phyloP scores from a whole-genome alignment of 108 stramenopile genomes.

The Fragilariopsis cylindrus region DNA sequence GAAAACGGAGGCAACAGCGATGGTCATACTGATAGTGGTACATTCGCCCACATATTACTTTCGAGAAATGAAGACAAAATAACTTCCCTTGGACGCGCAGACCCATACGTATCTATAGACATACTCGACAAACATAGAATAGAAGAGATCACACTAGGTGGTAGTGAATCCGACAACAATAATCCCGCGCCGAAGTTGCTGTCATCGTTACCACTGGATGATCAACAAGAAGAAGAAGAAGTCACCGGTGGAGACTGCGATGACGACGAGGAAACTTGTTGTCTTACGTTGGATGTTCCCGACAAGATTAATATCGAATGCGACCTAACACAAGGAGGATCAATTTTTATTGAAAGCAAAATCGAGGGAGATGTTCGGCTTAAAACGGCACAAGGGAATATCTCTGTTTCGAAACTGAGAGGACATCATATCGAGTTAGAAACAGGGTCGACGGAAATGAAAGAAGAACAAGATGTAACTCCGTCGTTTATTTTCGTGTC shows the following conservation, averaged over 20 bases:
- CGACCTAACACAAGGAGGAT: conserved; percentile 47
- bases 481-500: conserved; percentile 42
- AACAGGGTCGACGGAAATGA: conserved; percentile 15
- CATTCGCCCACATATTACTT: conserved; percentile 13
- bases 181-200: neutral
- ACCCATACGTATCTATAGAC: conserved; percentile 42
- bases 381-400: conserved; percentile 49
- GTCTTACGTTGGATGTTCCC: conserved; percentile 59
- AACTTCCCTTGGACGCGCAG: conserved; percentile 47
- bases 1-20: neutral
- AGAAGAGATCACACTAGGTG: neutral
- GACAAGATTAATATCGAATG: conserved; percentile 75
- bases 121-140: conserved; percentile 4
- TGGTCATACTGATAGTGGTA: neutral
- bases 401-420: conserved; percentile 63
- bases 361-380: conserved; percentile 75
- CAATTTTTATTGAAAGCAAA: conserved; percentile 56
- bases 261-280: conserved; percentile 11
- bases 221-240: conserved; percentile 11
- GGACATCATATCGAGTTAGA: conserved; percentile 62
- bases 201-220: neutral
- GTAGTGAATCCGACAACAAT: neutral
- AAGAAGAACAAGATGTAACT: conserved; percentile 2
- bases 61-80: conserved; percentile 23
- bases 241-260: conserved; percentile 2